Evolutionary conservation across 768 basidiomycete species (phyloP), one percentile per base, ranked within the genome.

Genomic region (Termitomyces sp.): DNA sequence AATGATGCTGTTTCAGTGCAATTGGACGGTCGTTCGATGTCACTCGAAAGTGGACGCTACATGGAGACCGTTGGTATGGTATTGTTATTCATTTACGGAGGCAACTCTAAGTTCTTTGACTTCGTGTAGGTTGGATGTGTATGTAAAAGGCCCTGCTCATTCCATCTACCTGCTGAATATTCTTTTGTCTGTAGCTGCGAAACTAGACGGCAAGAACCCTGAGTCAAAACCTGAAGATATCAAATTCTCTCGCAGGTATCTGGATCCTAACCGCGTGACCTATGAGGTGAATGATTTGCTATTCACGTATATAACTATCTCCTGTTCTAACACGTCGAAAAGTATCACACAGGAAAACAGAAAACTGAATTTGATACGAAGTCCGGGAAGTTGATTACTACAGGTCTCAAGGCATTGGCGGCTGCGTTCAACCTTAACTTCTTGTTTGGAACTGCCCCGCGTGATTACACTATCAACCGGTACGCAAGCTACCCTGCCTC

Each of bases 51-150:
- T 65, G 91, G 95, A 22, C 79, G 92, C 22, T 96, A 96, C 70
- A 91, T 96, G 89, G 95, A 97, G 75, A 97, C 94, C 8, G 78
- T 96, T 57, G 93, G 92, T 89, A 55, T 16, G 82, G 32, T n/a
- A 20, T 35, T 36, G 2, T 28, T 28, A 8, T 18, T 22, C 18
- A 39, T 36, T 12, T 2, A 36, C 4, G 20, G 4, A 20, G 32
- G 57, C 32, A 20, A 24, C 61, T 49, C 63, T 3, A 49, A 45
- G 1, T 18, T n/a, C n/a, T 22, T 48, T 18, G 42, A 36, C 32
- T 13, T 22, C 44, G 36, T 52, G n/a, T 32, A 81, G 79, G 88
- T 12, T 92, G 86, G 84, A 75, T 90, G 78, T 88, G 90, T 88
- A 67, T 49, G 79, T 74, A 3, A 24, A 3, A 24, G 36, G 8